Conservation (phyloP, 2,329 filamentous ascomycete genomes). For the Chaetomium sp. region DNA sequence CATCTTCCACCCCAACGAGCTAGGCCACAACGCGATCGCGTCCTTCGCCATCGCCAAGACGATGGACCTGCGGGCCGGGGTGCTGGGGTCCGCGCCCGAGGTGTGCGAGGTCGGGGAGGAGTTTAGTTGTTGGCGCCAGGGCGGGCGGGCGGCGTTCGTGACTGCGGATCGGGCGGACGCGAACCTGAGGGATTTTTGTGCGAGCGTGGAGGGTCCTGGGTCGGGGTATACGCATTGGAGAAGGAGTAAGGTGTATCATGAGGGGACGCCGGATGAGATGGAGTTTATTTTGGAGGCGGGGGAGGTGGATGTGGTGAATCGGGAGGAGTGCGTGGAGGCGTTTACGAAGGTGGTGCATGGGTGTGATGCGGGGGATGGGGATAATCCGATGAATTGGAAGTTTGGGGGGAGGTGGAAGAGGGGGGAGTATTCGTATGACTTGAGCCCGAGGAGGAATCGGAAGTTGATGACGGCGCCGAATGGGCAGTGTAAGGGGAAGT, state of each 20-base stretch:
- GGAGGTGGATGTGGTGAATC: slow-evolving; percentile 11
- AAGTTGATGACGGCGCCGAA: slow-evolving; percentile 9
- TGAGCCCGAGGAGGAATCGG: slow-evolving; percentile 4
- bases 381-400: slow-evolving; percentile 17
- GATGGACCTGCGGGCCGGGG: slow-evolving; percentile 7
- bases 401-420: slow-evolving; percentile 10
- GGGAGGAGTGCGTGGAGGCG: slow-evolving; percentile 10
- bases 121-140: neutral
- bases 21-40: slow-evolving; percentile 9
- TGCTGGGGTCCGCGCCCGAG: slow-evolving; percentile 2
- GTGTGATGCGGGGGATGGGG: slow-evolving; percentile 4
- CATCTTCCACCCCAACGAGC: slow-evolving; percentile 12
- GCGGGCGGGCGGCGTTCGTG: neutral
- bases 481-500: slow-evolving; percentile 11
- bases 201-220: slow-evolving; percentile 3
- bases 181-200: slow-evolving; percentile 10
- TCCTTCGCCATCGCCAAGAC: slow-evolving; percentile 9
- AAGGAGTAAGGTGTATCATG: slow-evolving; percentile 7
- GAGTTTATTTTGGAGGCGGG: slow-evolving; percentile 8
- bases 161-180: slow-evolving; percentile 11
- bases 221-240: slow-evolving; percentile 9
- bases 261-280: slow-evolving; percentile 14
- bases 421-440: slow-evolving; percentile 10
- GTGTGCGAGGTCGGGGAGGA: slow-evolving; percentile 6
- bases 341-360: slow-evolving; percentile 15